phyloP scores from a whole-genome alignment of 345 rosid species.

The Gossypium herbaceum region DNA sequence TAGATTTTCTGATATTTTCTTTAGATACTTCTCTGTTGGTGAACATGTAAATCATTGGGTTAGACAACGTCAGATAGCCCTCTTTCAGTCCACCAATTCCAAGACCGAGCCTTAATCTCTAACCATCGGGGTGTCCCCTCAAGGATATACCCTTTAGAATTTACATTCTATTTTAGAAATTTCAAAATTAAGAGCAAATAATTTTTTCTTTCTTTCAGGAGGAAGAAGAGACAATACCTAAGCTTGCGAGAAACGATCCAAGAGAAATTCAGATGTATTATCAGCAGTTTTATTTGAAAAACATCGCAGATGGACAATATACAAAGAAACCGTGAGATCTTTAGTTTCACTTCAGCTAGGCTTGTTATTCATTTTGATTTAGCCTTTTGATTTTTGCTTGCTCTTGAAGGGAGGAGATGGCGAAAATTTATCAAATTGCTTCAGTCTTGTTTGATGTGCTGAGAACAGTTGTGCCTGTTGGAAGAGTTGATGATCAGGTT shows the following conservation, averaged over 20 bases:
- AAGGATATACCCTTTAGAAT: background rate
- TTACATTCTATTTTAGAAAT: background rate
- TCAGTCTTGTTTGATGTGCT: slow-evolving; percentile 84
- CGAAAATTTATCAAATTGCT: slow-evolving; percentile 73
- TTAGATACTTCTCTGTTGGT: background rate
- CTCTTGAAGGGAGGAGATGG: slow-evolving; percentile 89
- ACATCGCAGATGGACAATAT: slow-evolving; percentile 55
- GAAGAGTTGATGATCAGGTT: slow-evolving; percentile 63
- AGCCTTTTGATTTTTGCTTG: slow-evolving; percentile 17
- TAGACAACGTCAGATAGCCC: background rate
- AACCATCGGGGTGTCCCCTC: background rate
- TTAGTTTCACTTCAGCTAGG: slow-evolving; percentile 16
- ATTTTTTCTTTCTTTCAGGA: slow-evolving; percentile 48
- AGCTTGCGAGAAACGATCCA: slow-evolving; percentile 49
- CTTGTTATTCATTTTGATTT: slow-evolving; percentile 13
- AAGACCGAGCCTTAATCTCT: background rate
- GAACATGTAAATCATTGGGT: background rate
- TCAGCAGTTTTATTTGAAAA: slow-evolving; percentile 51
- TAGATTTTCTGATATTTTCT: background rate
- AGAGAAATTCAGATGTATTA: slow-evolving; percentile 69
- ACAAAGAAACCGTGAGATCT: slow-evolving; percentile 71
- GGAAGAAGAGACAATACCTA: slow-evolving; percentile 38
- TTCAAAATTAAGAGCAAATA: background rate
- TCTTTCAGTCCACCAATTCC: background rate
- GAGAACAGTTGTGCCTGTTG: slow-evolving; percentile 46